A percentile compares a stretch with the other conserved stretches of the same genome.
Evolutionary conservation across 805 yeast genomes (phyloP).

Genomic region (Saccharomycopsis sp.): DNA sequence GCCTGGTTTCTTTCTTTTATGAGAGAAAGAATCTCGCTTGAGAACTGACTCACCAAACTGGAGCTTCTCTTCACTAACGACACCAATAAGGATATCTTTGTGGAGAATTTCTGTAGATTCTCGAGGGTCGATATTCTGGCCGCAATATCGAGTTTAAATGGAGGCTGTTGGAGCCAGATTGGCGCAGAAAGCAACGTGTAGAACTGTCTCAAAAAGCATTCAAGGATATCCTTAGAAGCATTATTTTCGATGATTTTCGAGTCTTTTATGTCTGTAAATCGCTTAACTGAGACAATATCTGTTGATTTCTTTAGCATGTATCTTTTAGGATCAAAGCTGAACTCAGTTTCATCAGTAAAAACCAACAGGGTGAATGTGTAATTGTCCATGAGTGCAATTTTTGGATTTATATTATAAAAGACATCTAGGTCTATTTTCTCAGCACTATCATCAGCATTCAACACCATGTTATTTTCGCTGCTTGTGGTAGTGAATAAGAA

Average conservation of each 20-base stretch:
- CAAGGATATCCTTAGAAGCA: conserved; percentile 2
- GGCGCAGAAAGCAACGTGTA: background rate
- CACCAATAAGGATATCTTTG: background rate
- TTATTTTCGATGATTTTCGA: background rate
- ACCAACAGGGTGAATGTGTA: background rate
- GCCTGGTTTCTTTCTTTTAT: background rate
- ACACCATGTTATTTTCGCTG: background rate
- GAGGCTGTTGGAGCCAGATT: background rate
- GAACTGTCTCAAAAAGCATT: background rate
- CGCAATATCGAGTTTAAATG: background rate
- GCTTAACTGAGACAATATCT: background rate
- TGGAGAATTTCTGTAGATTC: conserved; percentile 3
- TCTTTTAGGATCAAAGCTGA: background rate
- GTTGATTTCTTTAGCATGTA: background rate
- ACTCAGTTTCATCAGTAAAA: background rate
- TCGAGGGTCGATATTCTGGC: conserved; percentile 4
- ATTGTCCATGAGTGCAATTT: background rate
- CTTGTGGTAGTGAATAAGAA: background rate
- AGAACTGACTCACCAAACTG: background rate
- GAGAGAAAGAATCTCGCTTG: background rate
- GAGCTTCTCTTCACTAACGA: background rate
- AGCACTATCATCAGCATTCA: background rate
- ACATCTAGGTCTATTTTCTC: background rate
- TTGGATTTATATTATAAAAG: background rate
- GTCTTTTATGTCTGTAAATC: background rate